These are phyloP conservation scores for Beverwykella pulmonaria DNA, from an alignment of 495 filamentous ascomycete genomes.

Conservation along the genomic window DNA sequence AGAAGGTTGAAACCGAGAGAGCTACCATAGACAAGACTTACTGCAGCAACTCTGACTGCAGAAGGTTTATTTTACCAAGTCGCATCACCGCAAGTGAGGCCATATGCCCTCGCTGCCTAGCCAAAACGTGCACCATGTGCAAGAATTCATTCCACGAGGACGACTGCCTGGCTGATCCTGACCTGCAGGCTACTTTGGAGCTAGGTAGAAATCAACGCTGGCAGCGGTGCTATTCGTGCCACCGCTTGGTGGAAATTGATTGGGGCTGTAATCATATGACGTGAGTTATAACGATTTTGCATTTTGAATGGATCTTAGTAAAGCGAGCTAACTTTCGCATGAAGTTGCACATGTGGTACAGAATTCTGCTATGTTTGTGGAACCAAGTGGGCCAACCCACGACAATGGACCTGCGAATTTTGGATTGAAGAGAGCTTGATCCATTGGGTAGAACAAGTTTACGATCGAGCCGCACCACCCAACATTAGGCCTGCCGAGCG, in stretches of 20 bases:
- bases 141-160: constrained; percentile 12
- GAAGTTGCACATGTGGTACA: constrained; percentile 16
- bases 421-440: constrained; percentile 12
- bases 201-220: constrained; percentile 5
- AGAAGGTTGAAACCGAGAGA: background rate
- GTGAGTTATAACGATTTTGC: constrained; percentile 11
- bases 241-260: constrained; percentile 4
- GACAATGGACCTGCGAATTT: constrained; percentile 8
- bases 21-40: background rate
- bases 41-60: constrained; percentile 16
- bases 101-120: constrained; percentile 2
- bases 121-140: constrained; percentile 12
- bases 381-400: constrained; percentile 6
- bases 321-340: background rate
- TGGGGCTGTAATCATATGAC: constrained; percentile 32
- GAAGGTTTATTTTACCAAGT: constrained; percentile 6
- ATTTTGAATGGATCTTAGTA: too few species aligned
- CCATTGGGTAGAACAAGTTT: constrained; percentile 12
- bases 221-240: constrained; percentile 20
- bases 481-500: constrained; percentile 7
- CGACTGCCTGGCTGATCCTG: constrained; percentile 24
- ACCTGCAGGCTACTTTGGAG: constrained; percentile 1
- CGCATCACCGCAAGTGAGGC: background rate
- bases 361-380: constrained; percentile 33
- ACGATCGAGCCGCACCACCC: constrained; percentile 1